Conservation (phyloP, 371 early-diverging fungal genomes). For the Mucor sp. region DNA sequence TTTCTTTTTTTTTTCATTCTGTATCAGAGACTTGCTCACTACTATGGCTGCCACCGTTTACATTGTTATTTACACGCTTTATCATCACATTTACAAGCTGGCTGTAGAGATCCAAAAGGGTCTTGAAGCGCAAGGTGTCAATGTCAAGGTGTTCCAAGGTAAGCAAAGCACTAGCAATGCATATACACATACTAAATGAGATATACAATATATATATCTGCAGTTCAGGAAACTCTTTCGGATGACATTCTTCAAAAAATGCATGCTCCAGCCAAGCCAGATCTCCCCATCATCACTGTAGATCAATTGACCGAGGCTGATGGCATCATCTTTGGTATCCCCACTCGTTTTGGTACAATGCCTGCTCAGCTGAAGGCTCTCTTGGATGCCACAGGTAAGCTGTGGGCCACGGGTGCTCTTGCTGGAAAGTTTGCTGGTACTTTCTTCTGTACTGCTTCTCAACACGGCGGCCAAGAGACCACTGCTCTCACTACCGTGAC, state of each 20-base stretch:
- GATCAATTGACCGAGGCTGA: slow-evolving; percentile 68
- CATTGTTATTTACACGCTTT: slow-evolving; percentile 72
- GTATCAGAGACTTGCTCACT: not conserved
- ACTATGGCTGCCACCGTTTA: slow-evolving; percentile 47
- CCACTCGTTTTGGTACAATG: slow-evolving; percentile 64
- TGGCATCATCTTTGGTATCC: slow-evolving; percentile 75
- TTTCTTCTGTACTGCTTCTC: slow-evolving; percentile 74
- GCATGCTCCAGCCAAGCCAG: slow-evolving; percentile 64
- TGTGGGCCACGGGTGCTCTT: slow-evolving; percentile 71
- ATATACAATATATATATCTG: too few relatives aligned
- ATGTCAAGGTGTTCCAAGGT: slow-evolving; percentile 63
- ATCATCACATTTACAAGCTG: slow-evolving; percentile 75
- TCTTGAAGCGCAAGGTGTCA: slow-evolving; percentile 55
- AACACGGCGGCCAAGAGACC: slow-evolving; percentile 82
- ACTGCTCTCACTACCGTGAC: slow-evolving; percentile 72
- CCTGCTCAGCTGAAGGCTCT: slow-evolving; percentile 79
- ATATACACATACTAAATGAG: not conserved
- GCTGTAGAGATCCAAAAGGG: slow-evolving; percentile 65
- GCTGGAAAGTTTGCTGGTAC: slow-evolving; percentile 74
- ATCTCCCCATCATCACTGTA: slow-evolving; percentile 65
- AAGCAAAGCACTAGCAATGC: not conserved
- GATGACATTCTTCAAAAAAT: slow-evolving; percentile 70
- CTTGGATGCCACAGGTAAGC: slow-evolving; percentile 71
- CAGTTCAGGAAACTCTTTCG: slow-evolving; percentile 64
- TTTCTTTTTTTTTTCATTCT: not conserved